Percentiles rank a stretch among this genome's conserved stretches.
phyloP scores from a whole-genome alignment of 345 rosid species.

The Salix exigua region DNA sequence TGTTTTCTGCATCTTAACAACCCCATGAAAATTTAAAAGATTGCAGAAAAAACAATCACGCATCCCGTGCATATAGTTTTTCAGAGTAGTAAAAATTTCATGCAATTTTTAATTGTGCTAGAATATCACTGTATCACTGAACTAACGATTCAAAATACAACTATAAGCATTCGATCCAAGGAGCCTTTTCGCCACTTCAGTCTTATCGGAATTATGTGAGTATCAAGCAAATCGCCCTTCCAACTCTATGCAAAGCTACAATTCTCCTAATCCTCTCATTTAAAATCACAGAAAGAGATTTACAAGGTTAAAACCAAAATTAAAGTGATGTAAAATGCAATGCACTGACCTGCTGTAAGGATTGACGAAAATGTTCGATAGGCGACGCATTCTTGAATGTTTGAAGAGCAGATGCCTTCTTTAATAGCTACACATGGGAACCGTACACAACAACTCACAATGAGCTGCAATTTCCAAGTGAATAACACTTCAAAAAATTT shows the following conservation, averaged over 20 bases:
- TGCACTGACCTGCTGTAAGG: slow-evolving; percentile 46
- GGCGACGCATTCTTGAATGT: slow-evolving; percentile 42
- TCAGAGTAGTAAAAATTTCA: not conserved
- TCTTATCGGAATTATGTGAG: too few species aligned
- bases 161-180: not conserved
- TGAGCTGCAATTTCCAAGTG: slow-evolving; percentile 15
- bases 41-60: not conserved
- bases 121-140: not conserved
- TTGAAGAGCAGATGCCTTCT: slow-evolving; percentile 44
- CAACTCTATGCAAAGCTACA: too few species aligned
- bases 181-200: not conserved
- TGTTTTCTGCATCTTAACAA: not conserved
- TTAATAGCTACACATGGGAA: slow-evolving; percentile 35
- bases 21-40: not conserved
- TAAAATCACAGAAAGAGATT: too few species aligned
- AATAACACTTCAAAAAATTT: not conserved
- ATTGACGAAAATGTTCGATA: slow-evolving; percentile 36
- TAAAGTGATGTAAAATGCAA: not conserved
- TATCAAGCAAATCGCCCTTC: too few species aligned
- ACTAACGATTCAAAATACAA: not conserved
- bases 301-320: too few species aligned
- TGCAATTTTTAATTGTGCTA: not conserved
- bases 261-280: too few species aligned
- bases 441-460: slow-evolving; percentile 3
- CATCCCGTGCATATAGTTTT: not conserved